These are phyloP conservation scores for Mollisia scopiformis DNA, from an alignment of 2,329 filamentous ascomycete genomes.

Conservation along the genomic window DNA sequence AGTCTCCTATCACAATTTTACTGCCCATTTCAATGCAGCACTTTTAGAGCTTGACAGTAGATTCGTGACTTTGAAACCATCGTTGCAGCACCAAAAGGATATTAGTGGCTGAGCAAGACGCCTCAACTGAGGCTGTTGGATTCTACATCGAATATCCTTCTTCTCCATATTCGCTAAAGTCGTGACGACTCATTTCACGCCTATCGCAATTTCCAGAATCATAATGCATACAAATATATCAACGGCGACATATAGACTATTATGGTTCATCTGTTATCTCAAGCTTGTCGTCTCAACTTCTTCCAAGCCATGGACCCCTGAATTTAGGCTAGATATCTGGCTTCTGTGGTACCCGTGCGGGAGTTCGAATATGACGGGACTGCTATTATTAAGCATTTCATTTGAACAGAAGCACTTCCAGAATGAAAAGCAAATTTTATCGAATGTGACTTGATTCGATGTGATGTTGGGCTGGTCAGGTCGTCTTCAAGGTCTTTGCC, in stretches of 20 bases:
- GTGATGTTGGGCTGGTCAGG: neutral
- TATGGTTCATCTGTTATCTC: neutral
- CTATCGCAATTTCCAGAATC: neutral
- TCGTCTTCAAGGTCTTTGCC: neutral
- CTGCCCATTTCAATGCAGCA: neutral
- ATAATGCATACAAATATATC: neutral
- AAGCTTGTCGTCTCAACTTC: neutral
- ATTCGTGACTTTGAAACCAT: neutral
- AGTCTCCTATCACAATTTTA: neutral
- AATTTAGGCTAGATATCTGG: neutral
- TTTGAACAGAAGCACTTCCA: neutral
- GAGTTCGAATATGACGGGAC: neutral
- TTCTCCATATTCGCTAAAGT: neutral
- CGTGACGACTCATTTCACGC: neutral
- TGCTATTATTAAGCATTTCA: neutral
- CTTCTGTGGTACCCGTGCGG: neutral
- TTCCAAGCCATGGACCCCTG: neutral
- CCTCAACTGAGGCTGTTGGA: neutral
- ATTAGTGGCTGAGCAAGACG: too few relatives aligned
- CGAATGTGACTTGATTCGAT: neutral
- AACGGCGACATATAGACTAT: neutral
- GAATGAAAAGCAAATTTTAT: neutral
- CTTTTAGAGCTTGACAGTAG: neutral
- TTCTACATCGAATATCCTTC: neutral
- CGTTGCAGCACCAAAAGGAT: neutral